Percentiles rank a stretch among this genome's conserved stretches.
Evolutionary conservation across 257 asterid genomes (phyloP).

Genomic region (Ophiorrhiza pumila): DNA sequence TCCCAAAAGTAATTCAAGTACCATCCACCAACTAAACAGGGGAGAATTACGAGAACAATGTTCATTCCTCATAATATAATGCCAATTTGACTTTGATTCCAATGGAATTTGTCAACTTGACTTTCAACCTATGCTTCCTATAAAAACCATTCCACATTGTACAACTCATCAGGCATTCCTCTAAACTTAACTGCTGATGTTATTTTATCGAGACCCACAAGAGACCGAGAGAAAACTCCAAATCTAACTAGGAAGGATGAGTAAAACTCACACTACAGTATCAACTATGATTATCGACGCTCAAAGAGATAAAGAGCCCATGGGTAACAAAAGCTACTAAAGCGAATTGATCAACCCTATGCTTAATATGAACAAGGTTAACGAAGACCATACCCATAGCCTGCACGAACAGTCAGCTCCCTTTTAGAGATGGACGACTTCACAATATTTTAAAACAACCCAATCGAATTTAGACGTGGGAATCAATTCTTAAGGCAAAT

Average conservation of each 20-base stretch:
- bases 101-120: neutral
- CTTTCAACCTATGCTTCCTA: neutral
- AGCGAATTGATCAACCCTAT: neutral
- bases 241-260: neutral
- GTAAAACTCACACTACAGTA: neutral
- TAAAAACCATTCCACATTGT: neutral
- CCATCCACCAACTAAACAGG: neutral
- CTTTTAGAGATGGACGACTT: slow-evolving; percentile 37
- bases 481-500: too few species aligned
- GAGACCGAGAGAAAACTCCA: too few species aligned
- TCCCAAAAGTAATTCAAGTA: neutral
- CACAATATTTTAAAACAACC: too few species aligned
- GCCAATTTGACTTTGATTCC: neutral
- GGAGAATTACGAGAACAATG: neutral
- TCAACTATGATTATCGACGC: too few species aligned
- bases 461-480: too few species aligned
- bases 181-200: too few species aligned
- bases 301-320: neutral
- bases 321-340: neutral
- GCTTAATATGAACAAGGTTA: slow-evolving; percentile 1
- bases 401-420: slow-evolving; percentile 49
- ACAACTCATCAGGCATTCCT: too few species aligned
- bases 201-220: too few species aligned
- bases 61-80: neutral
- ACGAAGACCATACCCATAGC: slow-evolving; percentile 44